Evolutionary conservation across 176 grass and related monocot species (phyloP).

Genomic region (Oryza brachyantha): DNA sequence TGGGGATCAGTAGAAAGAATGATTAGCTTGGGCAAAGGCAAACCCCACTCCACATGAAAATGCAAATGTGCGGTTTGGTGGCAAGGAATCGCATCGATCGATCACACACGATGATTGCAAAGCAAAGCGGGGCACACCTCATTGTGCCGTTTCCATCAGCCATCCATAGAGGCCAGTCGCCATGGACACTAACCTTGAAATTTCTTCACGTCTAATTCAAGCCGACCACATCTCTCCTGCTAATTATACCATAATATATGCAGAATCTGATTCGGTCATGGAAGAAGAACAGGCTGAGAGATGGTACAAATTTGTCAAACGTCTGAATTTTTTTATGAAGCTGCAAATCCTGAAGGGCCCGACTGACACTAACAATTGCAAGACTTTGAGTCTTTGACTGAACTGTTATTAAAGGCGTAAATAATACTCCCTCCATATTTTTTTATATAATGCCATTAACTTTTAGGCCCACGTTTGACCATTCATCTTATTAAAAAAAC

Average conservation of each 20-base stretch:
- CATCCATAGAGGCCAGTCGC: not conserved
- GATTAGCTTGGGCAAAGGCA: constrained; percentile 22
- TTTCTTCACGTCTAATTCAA: constrained; percentile 24
- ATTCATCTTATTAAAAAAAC: too few relatives aligned
- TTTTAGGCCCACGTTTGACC: too few relatives aligned
- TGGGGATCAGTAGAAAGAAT: not conserved
- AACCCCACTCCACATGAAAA: constrained; percentile 12
- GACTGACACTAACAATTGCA: not conserved
- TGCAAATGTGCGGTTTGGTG: not conserved
- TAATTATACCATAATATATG: constrained; percentile 5
- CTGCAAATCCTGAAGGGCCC: constrained; percentile 1
- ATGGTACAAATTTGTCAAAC: not conserved
- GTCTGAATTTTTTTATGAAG: not conserved
- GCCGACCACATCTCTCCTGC: not conserved
- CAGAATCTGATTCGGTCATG: constrained; percentile 15
- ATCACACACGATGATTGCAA: constrained; percentile 5
- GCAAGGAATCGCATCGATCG: constrained; percentile 33
- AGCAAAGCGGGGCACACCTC: not conserved
- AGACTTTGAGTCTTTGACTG: not conserved
- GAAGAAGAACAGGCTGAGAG: not conserved
- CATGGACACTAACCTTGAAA: not conserved
- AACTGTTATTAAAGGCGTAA: not conserved
- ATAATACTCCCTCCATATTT: too few relatives aligned
- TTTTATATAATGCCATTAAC: too few relatives aligned
- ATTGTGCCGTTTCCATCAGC: not conserved